These are phyloP conservation scores for Arthonia radiata DNA, from an alignment of 495 filamentous ascomycete species.

Conservation along the genomic window DNA sequence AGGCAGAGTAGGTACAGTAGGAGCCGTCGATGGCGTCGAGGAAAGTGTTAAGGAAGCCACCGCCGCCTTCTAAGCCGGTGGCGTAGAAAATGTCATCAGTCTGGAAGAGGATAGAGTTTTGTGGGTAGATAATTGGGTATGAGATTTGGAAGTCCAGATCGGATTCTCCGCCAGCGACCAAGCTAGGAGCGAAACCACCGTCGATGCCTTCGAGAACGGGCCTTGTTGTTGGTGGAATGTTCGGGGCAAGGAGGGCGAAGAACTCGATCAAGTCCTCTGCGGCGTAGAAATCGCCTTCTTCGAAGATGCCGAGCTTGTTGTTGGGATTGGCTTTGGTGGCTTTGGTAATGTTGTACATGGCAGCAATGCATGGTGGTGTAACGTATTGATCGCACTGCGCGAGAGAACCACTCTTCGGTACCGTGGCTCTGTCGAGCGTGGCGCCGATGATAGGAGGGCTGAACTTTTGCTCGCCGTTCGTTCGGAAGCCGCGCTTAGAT, in stretches of 20 bases:
- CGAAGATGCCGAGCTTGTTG: not conserved
- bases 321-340: not conserved
- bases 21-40: constrained; percentile 3
- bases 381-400: not conserved
- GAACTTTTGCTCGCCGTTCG: too few species aligned
- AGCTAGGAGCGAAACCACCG: constrained; percentile 2
- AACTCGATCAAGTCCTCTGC: not conserved
- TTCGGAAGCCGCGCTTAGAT: too few species aligned
- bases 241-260: not conserved
- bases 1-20: constrained; percentile 9
- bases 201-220: constrained; percentile 6
- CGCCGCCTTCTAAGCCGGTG: constrained; percentile 1
- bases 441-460: too few species aligned
- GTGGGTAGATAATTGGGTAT: constrained; percentile 1
- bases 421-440: too few species aligned
- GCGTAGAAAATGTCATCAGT: constrained; percentile 3
- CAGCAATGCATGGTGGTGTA: not conserved
- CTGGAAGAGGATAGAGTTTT: not conserved
- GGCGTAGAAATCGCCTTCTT: not conserved
- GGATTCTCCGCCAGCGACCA: not conserved
- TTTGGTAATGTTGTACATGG: not conserved
- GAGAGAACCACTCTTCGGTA: too few species aligned
- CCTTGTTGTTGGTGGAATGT: constrained; percentile 5
- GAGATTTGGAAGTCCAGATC: not conserved
- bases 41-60: constrained; percentile 1